phyloP scores from a whole-genome alignment of 2,329 filamentous ascomycete species.

The Phyllosticta citribraziliensis region DNA sequence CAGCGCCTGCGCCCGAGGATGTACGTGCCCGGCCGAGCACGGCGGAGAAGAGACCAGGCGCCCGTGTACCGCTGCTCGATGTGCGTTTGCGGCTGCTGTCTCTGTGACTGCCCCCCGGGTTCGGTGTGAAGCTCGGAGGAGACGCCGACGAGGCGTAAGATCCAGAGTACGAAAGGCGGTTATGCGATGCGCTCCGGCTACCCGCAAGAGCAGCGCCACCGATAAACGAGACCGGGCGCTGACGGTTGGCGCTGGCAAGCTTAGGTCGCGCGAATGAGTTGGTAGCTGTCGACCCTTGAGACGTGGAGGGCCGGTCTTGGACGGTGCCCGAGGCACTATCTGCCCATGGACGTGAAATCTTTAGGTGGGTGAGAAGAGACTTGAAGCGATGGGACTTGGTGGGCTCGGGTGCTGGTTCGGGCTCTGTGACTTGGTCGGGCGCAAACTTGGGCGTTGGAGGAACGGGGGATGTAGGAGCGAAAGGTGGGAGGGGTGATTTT shows the following conservation, averaged over 20 bases:
- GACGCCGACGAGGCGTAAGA: background rate
- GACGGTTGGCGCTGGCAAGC: background rate
- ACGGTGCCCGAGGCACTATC: background rate
- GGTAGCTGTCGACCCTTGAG: background rate
- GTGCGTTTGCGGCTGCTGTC: slow-evolving; percentile 7
- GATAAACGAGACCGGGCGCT: background rate
- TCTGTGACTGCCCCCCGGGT: background rate
- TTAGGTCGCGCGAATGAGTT: background rate
- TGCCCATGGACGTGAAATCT: background rate
- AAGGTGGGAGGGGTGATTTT: slow-evolving; percentile 17
- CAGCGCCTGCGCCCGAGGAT: background rate
- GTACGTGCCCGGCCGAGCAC: background rate
- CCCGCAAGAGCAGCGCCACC: background rate
- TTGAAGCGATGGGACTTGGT: background rate
- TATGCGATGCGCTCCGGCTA: background rate
- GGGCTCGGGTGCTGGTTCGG: background rate
- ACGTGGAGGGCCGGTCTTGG: background rate
- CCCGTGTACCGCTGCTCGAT: background rate
- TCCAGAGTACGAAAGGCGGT: background rate
- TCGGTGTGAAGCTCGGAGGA: background rate
- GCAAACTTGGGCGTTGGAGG: background rate
- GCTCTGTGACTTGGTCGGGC: background rate
- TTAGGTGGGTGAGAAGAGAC: background rate
- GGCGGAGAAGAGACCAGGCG: slow-evolving; percentile 1
- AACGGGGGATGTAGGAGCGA: slow-evolving; percentile 18